Base-by-base conservation (phyloP, 306 rosid genomes). In the Delonix regia region DNA sequence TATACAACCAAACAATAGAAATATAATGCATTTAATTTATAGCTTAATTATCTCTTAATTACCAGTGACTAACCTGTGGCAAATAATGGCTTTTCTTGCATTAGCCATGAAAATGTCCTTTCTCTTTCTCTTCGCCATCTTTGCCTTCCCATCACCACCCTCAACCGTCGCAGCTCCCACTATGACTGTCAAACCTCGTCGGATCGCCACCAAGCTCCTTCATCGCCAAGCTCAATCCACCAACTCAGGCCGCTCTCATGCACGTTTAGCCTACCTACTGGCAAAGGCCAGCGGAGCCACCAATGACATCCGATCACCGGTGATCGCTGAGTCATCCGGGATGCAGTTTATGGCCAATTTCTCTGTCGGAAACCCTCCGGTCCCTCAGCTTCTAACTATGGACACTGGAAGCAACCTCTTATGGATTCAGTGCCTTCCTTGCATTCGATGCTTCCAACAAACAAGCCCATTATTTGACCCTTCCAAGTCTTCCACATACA, bases 401-500 rank as follows among this genome's bases (percentile, higher is more conserved):
- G 83, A 80, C 42, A 79, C 83, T 3, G 83, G 73, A 15, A 79
- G 83, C 66, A n/a, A 24, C 24, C 16, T 80, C 0, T 8, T 74
- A 8, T 81, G 84, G 84, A 9, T 75, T 22, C 80, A 74, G 3
- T 81, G 80, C 68, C 48, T 49, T 2, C 81, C 81, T 38, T 81
- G 85, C 59, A 28, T 33, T 22, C 27, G 28, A 9, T 69, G 81
- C 34, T 69, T 81, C 19, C 0, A 8, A 3, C 84, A 75, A 60
- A 1, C 15, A 16, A 1, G 9, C 12, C 81, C 77, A 4, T 5
- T 81, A 9, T 81, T 75, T 19, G 66, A 75, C 19, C 81, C 84
- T 59, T 39, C 77, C 16, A 69, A 75, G 48, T 81, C 81, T 34
- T 60, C 77, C 36, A 69, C 77, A 36, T 75, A 57, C 56, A 5